A percentile compares a stretch with the other conserved stretches of the same genome.
These are phyloP conservation scores for Nakaseomyces uthaithaninus DNA, from an alignment of 1,139 yeast species.

Conservation along the genomic window DNA sequence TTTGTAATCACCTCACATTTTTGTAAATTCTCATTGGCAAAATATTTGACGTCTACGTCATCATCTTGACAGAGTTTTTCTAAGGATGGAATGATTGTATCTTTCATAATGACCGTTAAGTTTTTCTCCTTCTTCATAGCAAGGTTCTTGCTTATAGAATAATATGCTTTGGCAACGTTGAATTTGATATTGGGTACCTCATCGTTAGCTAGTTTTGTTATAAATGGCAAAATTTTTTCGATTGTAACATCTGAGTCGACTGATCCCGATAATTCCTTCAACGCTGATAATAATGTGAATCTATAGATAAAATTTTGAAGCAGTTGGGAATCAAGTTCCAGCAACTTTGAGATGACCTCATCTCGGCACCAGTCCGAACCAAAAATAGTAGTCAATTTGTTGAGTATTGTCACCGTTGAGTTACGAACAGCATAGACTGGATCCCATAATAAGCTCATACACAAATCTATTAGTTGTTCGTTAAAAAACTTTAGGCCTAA, in stretches of 20 bases:
- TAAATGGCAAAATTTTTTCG: slow-evolving; percentile 68
- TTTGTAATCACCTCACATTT: slow-evolving; percentile 20
- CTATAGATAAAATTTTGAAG: slow-evolving; percentile 66
- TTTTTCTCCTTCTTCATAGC: slow-evolving; percentile 22
- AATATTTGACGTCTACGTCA: slow-evolving; percentile 86
- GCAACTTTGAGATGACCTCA: slow-evolving; percentile 71
- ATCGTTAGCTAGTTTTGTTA: slow-evolving; percentile 63
- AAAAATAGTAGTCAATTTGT: slow-evolving; percentile 72
- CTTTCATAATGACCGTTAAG: slow-evolving; percentile 39
- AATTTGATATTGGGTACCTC: slow-evolving; percentile 91
- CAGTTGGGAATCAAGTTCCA: slow-evolving; percentile 40
- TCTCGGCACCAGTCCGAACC: slow-evolving; percentile 91
- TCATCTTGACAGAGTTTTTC: slow-evolving; percentile 59
- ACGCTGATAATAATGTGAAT: slow-evolving; percentile 82
- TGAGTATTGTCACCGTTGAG: slow-evolving; percentile 84
- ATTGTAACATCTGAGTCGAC: slow-evolving; percentile 50
- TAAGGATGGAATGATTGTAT: slow-evolving; percentile 56
- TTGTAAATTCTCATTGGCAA: slow-evolving; percentile 56
- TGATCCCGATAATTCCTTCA: slow-evolving; percentile 69
- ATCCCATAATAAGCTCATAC: slow-evolving; percentile 98
- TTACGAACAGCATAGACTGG: slow-evolving; percentile 93
- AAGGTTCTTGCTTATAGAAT: slow-evolving; percentile 49
- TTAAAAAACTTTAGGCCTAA: slow-evolving; percentile 90
- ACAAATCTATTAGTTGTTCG: slow-evolving; percentile 79
- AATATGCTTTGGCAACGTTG: slow-evolving; percentile 83